Base-by-base conservation (phyloP, 179 eudicot species). In the Silene noctiflora region DNA sequence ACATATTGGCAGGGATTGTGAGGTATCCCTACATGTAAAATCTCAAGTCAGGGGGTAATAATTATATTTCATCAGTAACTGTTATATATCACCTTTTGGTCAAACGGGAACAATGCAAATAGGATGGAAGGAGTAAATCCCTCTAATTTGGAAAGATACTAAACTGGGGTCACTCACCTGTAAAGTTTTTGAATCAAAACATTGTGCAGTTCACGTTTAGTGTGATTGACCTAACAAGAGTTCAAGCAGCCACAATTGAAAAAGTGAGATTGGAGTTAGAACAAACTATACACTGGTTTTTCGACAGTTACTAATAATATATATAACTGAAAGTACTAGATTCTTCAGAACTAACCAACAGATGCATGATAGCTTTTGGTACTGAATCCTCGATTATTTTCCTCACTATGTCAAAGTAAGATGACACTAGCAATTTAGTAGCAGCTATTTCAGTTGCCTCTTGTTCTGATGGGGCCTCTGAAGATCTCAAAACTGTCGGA, bases 361-460 rank as follows among this genome's bases (percentile, higher is more conserved):
- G 91, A 86, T 95, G 97, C 97, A 95, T 95, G 76, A 95, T 87
- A 67, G 99, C 99, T 83, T 95, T 95, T 53, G 99, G 99, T 39
- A 95, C 89, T n/a, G 87, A 89, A 86, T 95, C 97, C 87, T 93
- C 93, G 13, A 93, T 86, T 71, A 87, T 91, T 85, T 93, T 93
- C 76, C 97, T 84, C 78, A 95, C 97, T 73, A 95, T 93, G 84
- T 91, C 97, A 78, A 91, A 95, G 73, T 95, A 95, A 21, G 99
- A 95, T 69, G 89, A 86, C 80, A 95, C 71, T 62, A 95, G 83
- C 85, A 88, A 68, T 79, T 95, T 95, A 29, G 93, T 93, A 66
- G 91, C 93, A 78, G 81, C 79, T 74, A 93, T 91, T 84, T 91
- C 97, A 81, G 87, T 82, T 73, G 88, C 80, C 77, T 91, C 96